Evolutionary conservation across 495 filamentous ascomycete species (phyloP).

Genomic region (Penicillium antarcticum): DNA sequence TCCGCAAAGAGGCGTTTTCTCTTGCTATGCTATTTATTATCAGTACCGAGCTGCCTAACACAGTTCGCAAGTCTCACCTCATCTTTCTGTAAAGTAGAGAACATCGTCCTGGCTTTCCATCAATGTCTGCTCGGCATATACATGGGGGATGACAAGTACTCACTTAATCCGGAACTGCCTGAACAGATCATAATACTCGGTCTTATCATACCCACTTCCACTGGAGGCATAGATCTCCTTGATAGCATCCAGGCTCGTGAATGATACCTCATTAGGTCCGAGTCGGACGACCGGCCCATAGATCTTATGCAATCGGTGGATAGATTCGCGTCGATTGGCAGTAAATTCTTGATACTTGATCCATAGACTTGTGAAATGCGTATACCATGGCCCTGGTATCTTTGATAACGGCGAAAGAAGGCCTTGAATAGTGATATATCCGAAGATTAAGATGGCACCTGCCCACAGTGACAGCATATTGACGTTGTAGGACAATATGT

Average conservation of each 20-base stretch:
- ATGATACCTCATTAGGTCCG: conserved; percentile 59
- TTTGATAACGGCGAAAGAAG: conserved; percentile 12
- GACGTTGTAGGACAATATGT: background rate
- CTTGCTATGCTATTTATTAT: conserved; percentile 48
- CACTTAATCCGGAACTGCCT: conserved; percentile 53
- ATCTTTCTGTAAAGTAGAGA: conserved; percentile 55
- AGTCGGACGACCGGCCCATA: conserved; percentile 59
- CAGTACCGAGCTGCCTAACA: background rate
- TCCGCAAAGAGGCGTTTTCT: conserved; percentile 60
- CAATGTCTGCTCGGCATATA: background rate
- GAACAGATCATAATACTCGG: conserved; percentile 63
- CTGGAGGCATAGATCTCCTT: conserved; percentile 64
- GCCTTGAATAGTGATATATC: conserved; percentile 5
- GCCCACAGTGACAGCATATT: conserved; percentile 26
- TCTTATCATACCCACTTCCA: conserved; percentile 67
- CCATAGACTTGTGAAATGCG: conserved; percentile 48
- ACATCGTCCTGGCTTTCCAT: conserved; percentile 48
- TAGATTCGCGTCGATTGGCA: conserved; percentile 48
- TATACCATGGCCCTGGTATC: conserved; percentile 53
- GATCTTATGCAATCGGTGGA: conserved; percentile 51
- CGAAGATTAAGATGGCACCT: conserved; percentile 7
- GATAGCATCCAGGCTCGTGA: conserved; percentile 54
- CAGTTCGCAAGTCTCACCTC: conserved; percentile 27
- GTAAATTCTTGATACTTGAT: conserved; percentile 58
- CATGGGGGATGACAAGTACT: conserved; percentile 3